Evolutionary conservation across 1,284 basidiomycete species (phyloP), one percentile per base, ranked within the genome.

Genomic region (Ustilago loliicola): DNA sequence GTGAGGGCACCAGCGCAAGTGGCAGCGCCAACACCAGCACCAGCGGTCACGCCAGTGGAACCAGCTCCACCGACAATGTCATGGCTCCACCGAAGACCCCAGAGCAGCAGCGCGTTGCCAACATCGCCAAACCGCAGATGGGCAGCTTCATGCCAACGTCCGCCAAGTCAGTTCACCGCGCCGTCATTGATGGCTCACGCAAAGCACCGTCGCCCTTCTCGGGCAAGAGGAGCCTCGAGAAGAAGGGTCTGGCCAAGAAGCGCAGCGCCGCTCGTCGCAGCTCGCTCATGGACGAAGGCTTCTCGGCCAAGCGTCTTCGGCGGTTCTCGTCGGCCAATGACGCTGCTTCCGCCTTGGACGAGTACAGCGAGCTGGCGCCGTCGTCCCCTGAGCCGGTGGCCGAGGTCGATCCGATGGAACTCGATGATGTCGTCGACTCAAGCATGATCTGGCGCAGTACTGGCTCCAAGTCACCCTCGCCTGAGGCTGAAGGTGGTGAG

Each of bases 121-220:
- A 61, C 38, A 27, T 61, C 23, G 59, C 56, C 42, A 82, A 80
- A 27, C 83, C 83, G 9, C 73, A 77, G 60, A 84, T 84, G 83
- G 83, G 83, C 19, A 73, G 77, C 50, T 84, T 84, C 53, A 82
- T 83, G 66, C 83, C 83, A 7, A 79, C 83, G 0, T 76, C 72
- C 5, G 76, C 82, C 45, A 83, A 83, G 60, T 80, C 82, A 13
- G 77, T 84, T 2, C 84, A 85, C 54, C 81, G 85, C 15, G 85
- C 85, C 11, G 84, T 86, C 45, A 83, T 86, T 36, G 84, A 86
- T 53, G 85, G 85, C 1, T 82, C 80, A 6, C 66, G 66, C 32
- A 79, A 81, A 57, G 81, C 84, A 4, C 84, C 84, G 6, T 85
- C 84, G 19, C 84, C 84, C 5, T 85, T 85, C 53, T 78, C 79